Percentiles rank a stretch among this genome's conserved stretches.
These are phyloP conservation scores for Zygoascus tannicola DNA, from an alignment of 805 yeast genomes.

Conservation along the genomic window DNA sequence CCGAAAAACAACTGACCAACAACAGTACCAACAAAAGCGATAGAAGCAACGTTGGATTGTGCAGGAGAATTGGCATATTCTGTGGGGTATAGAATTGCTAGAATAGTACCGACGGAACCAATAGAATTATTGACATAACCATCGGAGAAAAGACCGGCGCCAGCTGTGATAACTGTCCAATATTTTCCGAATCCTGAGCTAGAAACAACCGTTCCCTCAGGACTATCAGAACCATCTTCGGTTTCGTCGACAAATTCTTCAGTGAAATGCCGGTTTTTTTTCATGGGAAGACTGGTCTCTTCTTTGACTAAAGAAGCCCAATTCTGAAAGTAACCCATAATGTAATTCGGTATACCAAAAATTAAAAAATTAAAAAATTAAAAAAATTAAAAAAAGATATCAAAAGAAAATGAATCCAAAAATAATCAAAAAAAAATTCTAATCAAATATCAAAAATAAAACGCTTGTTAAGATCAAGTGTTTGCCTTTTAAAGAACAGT, in stretches of 20 bases:
- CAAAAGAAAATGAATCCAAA: no score
- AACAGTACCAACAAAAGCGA: conserved; percentile 88
- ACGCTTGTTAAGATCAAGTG: no score
- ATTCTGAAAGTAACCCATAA: not conserved
- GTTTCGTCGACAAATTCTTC: not conserved
- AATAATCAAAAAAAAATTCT: no score
- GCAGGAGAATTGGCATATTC: conserved; percentile 58
- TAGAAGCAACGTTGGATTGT: conserved; percentile 69
- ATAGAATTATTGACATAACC: conserved; percentile 86
- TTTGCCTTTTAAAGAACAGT: no score
- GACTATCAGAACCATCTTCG: not conserved
- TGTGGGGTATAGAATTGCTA: conserved; percentile 54
- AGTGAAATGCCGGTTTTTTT: not conserved
- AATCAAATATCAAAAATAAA: no score
- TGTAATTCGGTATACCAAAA: no score
- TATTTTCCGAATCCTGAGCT: conserved; percentile 30
- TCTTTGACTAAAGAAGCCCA: conserved; percentile 5
- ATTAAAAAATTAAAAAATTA: no score
- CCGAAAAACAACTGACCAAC: conserved; percentile 81
- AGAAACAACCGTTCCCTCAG: not conserved
- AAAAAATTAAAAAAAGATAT: no score
- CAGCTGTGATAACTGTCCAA: conserved; percentile 73
- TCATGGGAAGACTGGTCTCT: conserved; percentile 6
- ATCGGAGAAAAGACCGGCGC: conserved; percentile 89
- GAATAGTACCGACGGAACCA: conserved; percentile 65